These are phyloP conservation scores for Pythium apleroticum DNA, from an alignment of 352 stramenopile species.

Conservation along the genomic window DNA sequence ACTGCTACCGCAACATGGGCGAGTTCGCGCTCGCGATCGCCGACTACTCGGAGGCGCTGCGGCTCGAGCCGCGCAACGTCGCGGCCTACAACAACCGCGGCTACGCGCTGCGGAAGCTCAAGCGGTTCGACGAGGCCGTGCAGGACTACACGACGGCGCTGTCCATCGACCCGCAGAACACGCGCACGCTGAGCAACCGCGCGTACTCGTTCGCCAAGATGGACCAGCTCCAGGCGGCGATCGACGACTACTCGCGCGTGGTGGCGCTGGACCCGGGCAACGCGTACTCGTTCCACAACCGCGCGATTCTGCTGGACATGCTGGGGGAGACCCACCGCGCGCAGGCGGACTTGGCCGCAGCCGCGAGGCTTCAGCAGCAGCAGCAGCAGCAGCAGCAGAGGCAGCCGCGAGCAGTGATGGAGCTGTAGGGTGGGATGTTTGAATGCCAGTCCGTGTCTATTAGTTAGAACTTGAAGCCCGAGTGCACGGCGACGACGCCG, in stretches of 20 bases:
- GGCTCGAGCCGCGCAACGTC: slow-evolving; percentile 65
- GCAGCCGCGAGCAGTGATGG: not conserved
- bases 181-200: slow-evolving; percentile 82
- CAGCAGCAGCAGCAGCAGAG: not conserved
- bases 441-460: not conserved
- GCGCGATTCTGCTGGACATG: slow-evolving; percentile 78
- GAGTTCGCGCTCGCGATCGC: slow-evolving; percentile 62
- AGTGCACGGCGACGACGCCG: slow-evolving; percentile 97
- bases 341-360: slow-evolving; percentile 41
- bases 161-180: slow-evolving; percentile 69
- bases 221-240: slow-evolving; percentile 54
- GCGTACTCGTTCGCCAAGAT: slow-evolving; percentile 87
- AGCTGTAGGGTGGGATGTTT: not conserved
- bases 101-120: slow-evolving; percentile 79
- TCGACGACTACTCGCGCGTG: slow-evolving; percentile 80
- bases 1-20: slow-evolving; percentile 82
- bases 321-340: slow-evolving; percentile 46
- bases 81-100: slow-evolving; percentile 85
- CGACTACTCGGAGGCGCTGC: slow-evolving; percentile 68
- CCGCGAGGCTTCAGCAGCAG: slow-evolving; percentile 15
- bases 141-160: slow-evolving; percentile 77
- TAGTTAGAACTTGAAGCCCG: slow-evolving; percentile 92
- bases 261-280: slow-evolving; percentile 69
- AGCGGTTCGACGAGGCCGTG: slow-evolving; percentile 63
- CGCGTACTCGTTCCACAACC: slow-evolving; percentile 84